Conservation (phyloP, 345 rosid species). For the Melaleuca quinquenervia region DNA sequence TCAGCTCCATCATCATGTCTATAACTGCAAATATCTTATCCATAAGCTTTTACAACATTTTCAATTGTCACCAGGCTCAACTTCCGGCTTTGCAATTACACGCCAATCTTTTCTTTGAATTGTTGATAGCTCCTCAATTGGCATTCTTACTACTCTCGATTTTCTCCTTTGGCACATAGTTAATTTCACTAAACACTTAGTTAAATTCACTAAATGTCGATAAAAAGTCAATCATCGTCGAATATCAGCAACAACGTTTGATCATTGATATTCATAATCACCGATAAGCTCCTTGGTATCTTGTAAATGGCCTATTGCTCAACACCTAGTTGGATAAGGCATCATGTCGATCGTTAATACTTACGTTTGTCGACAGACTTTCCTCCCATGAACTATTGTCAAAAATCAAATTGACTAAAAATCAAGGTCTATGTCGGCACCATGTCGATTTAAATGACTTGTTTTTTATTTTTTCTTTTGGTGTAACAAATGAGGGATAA, state of each 20-base stretch:
- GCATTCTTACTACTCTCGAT: neutral
- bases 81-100: neutral
- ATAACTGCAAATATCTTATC: too few relatives aligned
- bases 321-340: neutral
- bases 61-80: neutral
- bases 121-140: neutral
- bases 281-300: neutral
- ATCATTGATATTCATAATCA: neutral
- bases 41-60: neutral
- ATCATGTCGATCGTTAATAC: neutral
- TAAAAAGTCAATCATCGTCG: neutral
- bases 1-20: too few relatives aligned
- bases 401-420: neutral
- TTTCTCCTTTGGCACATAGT: neutral
- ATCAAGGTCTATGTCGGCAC: neutral
- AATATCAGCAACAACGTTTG: neutral
- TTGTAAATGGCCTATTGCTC: neutral
- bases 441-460: neutral
- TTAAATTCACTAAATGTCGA: neutral
- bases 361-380: neutral
- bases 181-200: neutral
- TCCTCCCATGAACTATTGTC: neutral
- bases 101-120: neutral
- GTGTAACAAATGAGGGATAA: neutral
- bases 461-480: neutral